phyloP scores from a whole-genome alignment of 768 basidiomycete genomes.

The Mycena sanguinolenta region DNA sequence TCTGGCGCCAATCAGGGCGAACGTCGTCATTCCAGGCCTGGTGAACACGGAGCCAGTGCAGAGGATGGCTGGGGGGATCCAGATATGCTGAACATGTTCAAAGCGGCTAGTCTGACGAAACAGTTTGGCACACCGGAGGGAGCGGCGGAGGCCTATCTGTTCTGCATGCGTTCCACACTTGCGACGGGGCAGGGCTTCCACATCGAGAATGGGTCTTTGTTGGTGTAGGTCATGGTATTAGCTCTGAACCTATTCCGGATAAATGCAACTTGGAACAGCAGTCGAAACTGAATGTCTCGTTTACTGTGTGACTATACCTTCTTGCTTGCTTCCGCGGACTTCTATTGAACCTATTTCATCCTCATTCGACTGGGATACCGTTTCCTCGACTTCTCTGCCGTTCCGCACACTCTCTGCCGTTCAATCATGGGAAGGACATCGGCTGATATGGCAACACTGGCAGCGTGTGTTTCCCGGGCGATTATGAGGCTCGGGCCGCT shows the following conservation, averaged over 20 bases:
- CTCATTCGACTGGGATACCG: too few species aligned
- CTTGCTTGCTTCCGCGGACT: too few species aligned
- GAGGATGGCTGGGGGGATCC: neutral
- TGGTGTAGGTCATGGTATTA: neutral
- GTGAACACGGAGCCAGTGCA: slow-evolving; percentile 1
- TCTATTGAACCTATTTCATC: too few species aligned
- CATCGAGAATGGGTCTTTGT: neutral
- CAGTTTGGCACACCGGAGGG: neutral
- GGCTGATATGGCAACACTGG: too few species aligned
- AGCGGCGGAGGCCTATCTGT: neutral
- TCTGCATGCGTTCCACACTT: neutral
- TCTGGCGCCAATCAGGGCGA: neutral
- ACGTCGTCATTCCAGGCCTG: neutral
- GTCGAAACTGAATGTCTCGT: too few species aligned
- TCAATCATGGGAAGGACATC: too few species aligned
- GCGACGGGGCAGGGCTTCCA: neutral
- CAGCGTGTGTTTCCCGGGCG: too few species aligned
- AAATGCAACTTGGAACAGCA: neutral
- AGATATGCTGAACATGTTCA: neutral
- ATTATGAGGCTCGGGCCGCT: too few species aligned
- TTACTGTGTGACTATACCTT: too few species aligned
- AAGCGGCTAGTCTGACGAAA: neutral
- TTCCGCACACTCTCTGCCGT: too few species aligned
- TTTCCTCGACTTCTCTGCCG: too few species aligned
- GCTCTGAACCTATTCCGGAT: neutral